A percentile compares a stretch with the other conserved stretches of the same genome.
Conservation (phyloP, 768 basidiomycete genomes). For the Leucocoprinus sp. region DNA sequence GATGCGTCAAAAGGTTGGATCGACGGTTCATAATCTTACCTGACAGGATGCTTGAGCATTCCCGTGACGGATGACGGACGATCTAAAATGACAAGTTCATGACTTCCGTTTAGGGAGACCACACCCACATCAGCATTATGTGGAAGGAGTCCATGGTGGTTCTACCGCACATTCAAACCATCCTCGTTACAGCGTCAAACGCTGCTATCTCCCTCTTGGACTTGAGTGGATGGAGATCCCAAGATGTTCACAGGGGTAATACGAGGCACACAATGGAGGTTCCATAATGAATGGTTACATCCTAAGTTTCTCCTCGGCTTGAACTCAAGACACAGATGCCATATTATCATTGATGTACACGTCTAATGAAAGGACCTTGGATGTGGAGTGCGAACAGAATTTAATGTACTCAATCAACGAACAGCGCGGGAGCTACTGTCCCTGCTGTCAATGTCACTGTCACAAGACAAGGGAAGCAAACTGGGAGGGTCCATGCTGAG, state of each 20-base stretch:
- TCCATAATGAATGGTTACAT: too few species aligned
- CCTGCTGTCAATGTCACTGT: background rate
- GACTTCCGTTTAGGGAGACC: slow-evolving; percentile 10
- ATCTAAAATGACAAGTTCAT: slow-evolving; percentile 12
- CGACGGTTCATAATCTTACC: slow-evolving; percentile 6
- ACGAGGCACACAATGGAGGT: too few species aligned
- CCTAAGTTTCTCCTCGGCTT: slow-evolving; percentile 10
- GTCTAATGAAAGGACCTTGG: slow-evolving; percentile 9
- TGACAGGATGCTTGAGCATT: slow-evolving; percentile 10
- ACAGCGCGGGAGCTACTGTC: slow-evolving; percentile 7
- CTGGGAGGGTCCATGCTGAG: too few species aligned
- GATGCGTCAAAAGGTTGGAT: slow-evolving; percentile 10
- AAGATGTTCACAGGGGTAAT: too few species aligned
- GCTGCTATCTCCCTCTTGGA: slow-evolving; percentile 1
- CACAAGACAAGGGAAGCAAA: background rate
- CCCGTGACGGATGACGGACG: too few species aligned
- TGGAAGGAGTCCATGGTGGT: slow-evolving; percentile 7
- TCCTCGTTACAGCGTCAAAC: slow-evolving; percentile 7
- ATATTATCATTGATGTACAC: slow-evolving; percentile 12
- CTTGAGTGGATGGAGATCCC: slow-evolving; percentile 8
- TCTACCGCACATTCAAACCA: slow-evolving; percentile 12
- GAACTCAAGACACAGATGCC: slow-evolving; percentile 4
- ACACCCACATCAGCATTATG: background rate
- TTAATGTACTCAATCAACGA: slow-evolving; percentile 9
- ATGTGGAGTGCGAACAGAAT: slow-evolving; percentile 6